Conservation (phyloP, 257 asterid genomes). For the Eucommia ulmoides region DNA sequence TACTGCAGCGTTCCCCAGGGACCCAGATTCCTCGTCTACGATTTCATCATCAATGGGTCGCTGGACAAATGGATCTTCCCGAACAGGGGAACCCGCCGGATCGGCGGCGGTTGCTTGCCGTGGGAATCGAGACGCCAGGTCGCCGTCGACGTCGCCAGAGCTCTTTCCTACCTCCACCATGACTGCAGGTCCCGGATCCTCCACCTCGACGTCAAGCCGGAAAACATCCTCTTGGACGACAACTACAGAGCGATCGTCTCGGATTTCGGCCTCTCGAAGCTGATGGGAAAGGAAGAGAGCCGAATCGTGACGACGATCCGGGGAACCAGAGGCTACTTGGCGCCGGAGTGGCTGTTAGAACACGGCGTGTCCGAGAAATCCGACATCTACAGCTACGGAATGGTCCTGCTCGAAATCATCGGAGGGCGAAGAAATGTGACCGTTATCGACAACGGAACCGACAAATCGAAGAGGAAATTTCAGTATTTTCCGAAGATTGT, state of each 20-base stretch:
- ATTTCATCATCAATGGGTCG: constrained; percentile 48
- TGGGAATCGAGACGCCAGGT: constrained; percentile 52
- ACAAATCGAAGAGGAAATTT: constrained; percentile 27
- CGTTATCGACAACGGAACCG: constrained; percentile 17
- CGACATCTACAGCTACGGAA: constrained; percentile 61
- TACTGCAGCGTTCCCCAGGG: constrained; percentile 34
- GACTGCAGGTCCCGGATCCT: constrained; percentile 66
- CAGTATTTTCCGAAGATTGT: constrained; percentile 45
- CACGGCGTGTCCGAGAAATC: constrained; percentile 66
- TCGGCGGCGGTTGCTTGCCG: constrained; percentile 34
- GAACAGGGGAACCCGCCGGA: constrained; percentile 1
- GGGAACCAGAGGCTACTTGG: constrained; percentile 73
- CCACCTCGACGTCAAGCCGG: constrained; percentile 74
- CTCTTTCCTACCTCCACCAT: constrained; percentile 59
- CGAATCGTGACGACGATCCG: constrained; percentile 44
- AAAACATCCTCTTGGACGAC: constrained; percentile 52
- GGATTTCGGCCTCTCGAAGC: constrained; percentile 66
- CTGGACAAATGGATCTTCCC: constrained; percentile 58
- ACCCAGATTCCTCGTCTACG: constrained; percentile 50
- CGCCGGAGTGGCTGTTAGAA: constrained; percentile 78
- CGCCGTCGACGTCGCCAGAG: constrained; percentile 57
- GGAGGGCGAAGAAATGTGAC: constrained; percentile 47
- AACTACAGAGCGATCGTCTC: constrained; percentile 35
- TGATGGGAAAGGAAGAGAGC: constrained; percentile 69
- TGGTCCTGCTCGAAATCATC: constrained; percentile 59